Conservation (phyloP, 305 asterid species). For the Fraxinus baroniana region DNA sequence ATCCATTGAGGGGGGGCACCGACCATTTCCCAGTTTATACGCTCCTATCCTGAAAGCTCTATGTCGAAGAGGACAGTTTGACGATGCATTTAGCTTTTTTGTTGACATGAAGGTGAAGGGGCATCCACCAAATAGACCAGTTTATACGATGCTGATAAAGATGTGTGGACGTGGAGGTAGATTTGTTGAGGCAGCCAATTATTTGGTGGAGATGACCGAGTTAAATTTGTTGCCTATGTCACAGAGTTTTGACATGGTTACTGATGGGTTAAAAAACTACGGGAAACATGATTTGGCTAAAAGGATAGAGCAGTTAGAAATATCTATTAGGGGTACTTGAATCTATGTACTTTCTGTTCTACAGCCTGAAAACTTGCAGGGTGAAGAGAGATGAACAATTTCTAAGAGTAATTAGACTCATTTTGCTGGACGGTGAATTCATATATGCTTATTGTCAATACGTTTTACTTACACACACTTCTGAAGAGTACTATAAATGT, state of each 20-base stretch:
- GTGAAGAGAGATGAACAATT: not conserved
- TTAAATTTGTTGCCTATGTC: conserved; percentile 62
- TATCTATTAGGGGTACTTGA: conserved; percentile 63
- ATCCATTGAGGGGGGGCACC: conserved; percentile 78
- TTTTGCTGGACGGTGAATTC: not conserved
- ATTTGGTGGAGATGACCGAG: conserved; percentile 92
- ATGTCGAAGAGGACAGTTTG: conserved; percentile 70
- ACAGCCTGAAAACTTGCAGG: not conserved
- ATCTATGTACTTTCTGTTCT: conserved; percentile 16
- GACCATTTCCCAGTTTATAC: conserved; percentile 90
- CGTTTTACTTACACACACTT: not conserved
- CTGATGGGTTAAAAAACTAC: conserved; percentile 80
- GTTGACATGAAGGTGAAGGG: conserved; percentile 92
- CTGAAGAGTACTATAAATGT: not conserved
- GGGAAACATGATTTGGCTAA: conserved; percentile 93
- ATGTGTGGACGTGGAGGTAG: conserved; percentile 88
- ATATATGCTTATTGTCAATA: not conserved
- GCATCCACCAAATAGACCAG: conserved; percentile 89
- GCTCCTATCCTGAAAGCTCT: conserved; percentile 83
- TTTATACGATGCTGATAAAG: conserved; percentile 82
- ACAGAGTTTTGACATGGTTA: conserved; percentile 80
- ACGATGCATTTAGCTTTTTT: conserved; percentile 88
- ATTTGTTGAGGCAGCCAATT: conserved; percentile 86
- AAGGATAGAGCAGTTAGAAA: conserved; percentile 65
- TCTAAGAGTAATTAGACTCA: not conserved